phyloP scores from a whole-genome alignment of 2,329 filamentous ascomycete genomes.

The Ambrosiella cleistominuta region DNA sequence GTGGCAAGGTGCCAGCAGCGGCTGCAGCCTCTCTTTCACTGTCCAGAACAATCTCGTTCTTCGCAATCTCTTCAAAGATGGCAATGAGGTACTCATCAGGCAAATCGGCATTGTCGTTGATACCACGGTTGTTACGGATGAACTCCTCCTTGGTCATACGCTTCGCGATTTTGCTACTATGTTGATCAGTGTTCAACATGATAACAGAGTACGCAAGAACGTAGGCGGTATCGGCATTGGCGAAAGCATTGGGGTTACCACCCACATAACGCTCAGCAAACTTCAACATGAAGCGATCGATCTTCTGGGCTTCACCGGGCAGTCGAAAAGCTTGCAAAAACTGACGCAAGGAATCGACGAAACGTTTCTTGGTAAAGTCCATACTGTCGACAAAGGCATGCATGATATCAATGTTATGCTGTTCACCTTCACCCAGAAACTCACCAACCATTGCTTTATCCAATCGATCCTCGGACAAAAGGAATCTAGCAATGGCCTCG shows the following conservation, averaged over 20 bases:
- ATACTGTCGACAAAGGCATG: slow-evolving; percentile 92
- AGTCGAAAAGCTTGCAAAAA: slow-evolving; percentile 91
- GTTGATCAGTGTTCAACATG: slow-evolving; percentile 86
- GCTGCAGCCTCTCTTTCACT: slow-evolving; percentile 83
- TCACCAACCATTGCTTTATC: slow-evolving; percentile 90
- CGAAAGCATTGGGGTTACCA: slow-evolving; percentile 92
- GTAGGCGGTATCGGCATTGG: slow-evolving; percentile 94
- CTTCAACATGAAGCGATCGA: slow-evolving; percentile 98
- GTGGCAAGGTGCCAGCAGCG: slow-evolving; percentile 46
- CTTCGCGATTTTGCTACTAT: slow-evolving; percentile 66
- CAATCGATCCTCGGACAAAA: slow-evolving; percentile 63
- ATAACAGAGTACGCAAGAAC: slow-evolving; percentile 94
- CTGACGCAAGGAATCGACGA: slow-evolving; percentile 77
- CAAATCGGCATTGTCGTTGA: slow-evolving; percentile 88
- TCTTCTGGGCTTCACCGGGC: slow-evolving; percentile 93
- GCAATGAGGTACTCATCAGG: slow-evolving; percentile 77
- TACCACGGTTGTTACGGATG: slow-evolving; percentile 96
- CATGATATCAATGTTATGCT: slow-evolving; percentile 92
- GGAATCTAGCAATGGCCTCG: slow-evolving; percentile 67
- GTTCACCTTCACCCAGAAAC: slow-evolving; percentile 82
- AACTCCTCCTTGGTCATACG: slow-evolving; percentile 96
- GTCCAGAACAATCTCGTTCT: slow-evolving; percentile 84
- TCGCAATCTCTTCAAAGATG: slow-evolving; percentile 83
- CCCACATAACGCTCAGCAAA: slow-evolving; percentile 92
- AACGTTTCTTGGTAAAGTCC: slow-evolving; percentile 81